These are phyloP conservation scores for Leccinum arenicola DNA, from an alignment of 768 basidiomycete species.

Conservation along the genomic window DNA sequence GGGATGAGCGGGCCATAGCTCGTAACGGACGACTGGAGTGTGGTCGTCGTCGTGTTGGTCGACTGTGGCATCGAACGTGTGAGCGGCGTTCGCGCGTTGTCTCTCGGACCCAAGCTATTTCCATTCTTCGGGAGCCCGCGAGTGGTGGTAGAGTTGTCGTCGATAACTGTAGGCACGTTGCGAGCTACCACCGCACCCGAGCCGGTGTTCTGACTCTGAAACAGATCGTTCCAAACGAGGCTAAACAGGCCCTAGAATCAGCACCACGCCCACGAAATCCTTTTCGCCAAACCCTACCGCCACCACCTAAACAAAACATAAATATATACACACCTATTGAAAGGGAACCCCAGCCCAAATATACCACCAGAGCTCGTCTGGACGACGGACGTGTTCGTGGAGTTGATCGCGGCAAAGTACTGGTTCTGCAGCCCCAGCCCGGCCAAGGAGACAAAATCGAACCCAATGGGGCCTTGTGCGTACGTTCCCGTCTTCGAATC, in stretches of 20 bases:
- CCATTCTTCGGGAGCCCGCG: slow-evolving; percentile 1
- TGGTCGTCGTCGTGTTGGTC: slow-evolving; percentile 14
- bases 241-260: slow-evolving; percentile 27
- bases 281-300: background rate
- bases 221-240: slow-evolving; percentile 45
- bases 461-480: slow-evolving; percentile 62
- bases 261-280: background rate
- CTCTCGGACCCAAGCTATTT: background rate
- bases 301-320: background rate
- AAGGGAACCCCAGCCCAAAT: slow-evolving; percentile 72
- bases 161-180: too few relatives aligned
- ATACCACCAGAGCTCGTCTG: slow-evolving; percentile 62
- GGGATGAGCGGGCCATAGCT: slow-evolving; percentile 45
- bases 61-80: slow-evolving; percentile 8
- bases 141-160: too few relatives aligned
- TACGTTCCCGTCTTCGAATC: slow-evolving; percentile 71
- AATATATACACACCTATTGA: slow-evolving; percentile 51
- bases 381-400: slow-evolving; percentile 63
- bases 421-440: slow-evolving; percentile 49
- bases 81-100: background rate
- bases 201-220: slow-evolving; percentile 12
- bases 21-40: slow-evolving; percentile 41
- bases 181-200: background rate
- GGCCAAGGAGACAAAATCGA: slow-evolving; percentile 53
- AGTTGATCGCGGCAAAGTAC: slow-evolving; percentile 62